Conservation (phyloP, 352 stramenopile genomes). For the Phytophthora fragariae region DNA sequence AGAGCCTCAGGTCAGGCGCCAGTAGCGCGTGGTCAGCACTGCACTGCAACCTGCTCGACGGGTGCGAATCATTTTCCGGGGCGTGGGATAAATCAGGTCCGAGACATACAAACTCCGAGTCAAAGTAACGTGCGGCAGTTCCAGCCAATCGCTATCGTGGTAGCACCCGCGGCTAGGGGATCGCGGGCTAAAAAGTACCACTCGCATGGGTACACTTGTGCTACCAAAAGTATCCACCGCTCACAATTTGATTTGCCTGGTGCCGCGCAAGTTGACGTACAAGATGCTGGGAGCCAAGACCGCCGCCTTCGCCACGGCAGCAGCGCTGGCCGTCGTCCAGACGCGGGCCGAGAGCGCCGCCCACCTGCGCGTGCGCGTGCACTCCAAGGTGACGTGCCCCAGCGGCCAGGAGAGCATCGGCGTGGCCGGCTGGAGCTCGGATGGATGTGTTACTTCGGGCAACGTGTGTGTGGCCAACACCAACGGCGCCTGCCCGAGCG, state of each 20-base stretch:
- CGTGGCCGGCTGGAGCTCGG: constrained; percentile 23
- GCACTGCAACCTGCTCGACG: not conserved
- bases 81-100: constrained; percentile 32
- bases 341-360: constrained; percentile 33
- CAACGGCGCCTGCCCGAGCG: constrained; percentile 25
- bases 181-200: constrained; percentile 19
- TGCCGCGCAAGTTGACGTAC: constrained; percentile 3
- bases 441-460: constrained; percentile 12
- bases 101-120: constrained; percentile 19
- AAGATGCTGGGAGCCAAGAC: constrained; percentile 49
- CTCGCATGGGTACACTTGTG: constrained; percentile 11
- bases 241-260: constrained; percentile 41
- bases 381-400: constrained; percentile 34
- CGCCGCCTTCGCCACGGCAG: constrained; percentile 30
- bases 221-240: constrained; percentile 4
- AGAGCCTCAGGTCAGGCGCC: no score
- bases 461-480: constrained; percentile 33
- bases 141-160: constrained; percentile 7
- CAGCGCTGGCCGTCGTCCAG: constrained; percentile 31
- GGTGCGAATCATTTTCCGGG: constrained; percentile 16
- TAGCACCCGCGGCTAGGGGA: constrained; percentile 7
- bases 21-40: not conserved
- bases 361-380: constrained; percentile 42
- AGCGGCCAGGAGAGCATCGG: constrained; percentile 30
- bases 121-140: constrained; percentile 18